Percentiles rank a stretch among this genome's conserved stretches.
Conservation (phyloP, 2,329 filamentous ascomycete species). For the Amauroascus niger region DNA sequence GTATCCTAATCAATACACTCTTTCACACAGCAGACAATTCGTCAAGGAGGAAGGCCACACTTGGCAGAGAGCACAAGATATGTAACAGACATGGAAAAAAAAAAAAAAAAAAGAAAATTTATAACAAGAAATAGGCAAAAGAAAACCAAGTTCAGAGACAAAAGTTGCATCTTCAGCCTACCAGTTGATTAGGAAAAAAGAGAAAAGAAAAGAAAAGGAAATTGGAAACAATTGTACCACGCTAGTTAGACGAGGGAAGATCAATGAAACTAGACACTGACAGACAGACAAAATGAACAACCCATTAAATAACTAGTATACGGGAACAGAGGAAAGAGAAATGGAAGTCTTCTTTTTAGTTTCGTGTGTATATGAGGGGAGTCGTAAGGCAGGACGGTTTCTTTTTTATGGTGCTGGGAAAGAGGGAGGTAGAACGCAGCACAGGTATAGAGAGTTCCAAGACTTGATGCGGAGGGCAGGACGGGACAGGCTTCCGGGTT, state of each 20-base stretch:
- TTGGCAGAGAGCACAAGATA: background rate
- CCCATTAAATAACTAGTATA: constrained; percentile 8
- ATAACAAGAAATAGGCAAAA: background rate
- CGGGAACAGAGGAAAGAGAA: background rate
- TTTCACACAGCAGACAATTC: constrained; percentile 6
- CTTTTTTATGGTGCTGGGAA: background rate
- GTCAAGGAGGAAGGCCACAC: background rate
- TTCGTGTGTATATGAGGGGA: constrained; percentile 1
- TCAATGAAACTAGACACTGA: background rate
- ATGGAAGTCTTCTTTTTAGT: background rate
- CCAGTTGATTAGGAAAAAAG: background rate
- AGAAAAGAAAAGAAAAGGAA: background rate
- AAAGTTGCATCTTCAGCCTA: background rate
- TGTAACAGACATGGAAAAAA: constrained; percentile 5
- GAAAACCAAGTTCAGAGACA: background rate
- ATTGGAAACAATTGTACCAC: background rate
- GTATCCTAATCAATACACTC: constrained; percentile 2
- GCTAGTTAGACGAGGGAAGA: background rate
- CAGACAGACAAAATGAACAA: background rate
- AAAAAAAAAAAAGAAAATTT: background rate
- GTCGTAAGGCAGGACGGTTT: background rate
- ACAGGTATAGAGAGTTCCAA: background rate
- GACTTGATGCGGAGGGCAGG: background rate
- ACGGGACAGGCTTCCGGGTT: background rate
- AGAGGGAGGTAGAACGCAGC: too few species aligned